Evolutionary conservation across 495 filamentous ascomycete species (phyloP).

Genomic region (Penicillium steckii): DNA sequence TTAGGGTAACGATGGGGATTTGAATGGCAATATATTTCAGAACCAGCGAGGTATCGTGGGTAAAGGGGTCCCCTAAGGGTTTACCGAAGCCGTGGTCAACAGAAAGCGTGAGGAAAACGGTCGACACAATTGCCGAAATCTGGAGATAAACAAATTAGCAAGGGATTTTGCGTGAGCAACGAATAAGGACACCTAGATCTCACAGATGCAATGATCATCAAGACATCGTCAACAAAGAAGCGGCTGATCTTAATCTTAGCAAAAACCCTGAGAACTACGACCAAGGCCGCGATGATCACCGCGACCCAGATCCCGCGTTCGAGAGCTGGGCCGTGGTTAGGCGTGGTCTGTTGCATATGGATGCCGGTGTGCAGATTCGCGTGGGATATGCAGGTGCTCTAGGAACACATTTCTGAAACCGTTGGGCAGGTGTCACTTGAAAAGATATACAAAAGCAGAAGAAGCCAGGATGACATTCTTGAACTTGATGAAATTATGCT

Average conservation of each 20-base stretch:
- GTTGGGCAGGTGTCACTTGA: not conserved
- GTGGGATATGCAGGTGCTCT: not conserved
- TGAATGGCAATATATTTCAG: slow-evolving; percentile 34
- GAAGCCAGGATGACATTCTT: not conserved
- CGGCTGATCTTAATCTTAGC: slow-evolving; percentile 38
- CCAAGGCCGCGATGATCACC: slow-evolving; percentile 30
- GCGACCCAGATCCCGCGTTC: slow-evolving; percentile 33
- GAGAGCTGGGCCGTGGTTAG: slow-evolving; percentile 23
- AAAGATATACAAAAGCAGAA: too few relatives aligned
- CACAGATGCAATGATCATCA: slow-evolving; percentile 39
- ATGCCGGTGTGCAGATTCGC: not conserved
- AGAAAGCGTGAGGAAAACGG: slow-evolving; percentile 25
- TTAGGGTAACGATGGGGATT: slow-evolving; percentile 32
- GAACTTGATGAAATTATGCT: not conserved
- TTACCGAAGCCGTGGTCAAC: slow-evolving; percentile 32
- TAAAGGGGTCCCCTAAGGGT: slow-evolving; percentile 14
- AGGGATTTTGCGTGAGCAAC: not conserved
- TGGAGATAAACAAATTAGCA: slow-evolving; percentile 7
- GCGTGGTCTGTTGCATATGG: not conserved
- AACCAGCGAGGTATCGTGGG: slow-evolving; percentile 14
- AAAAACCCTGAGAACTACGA: slow-evolving; percentile 32
- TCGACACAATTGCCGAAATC: slow-evolving; percentile 26
- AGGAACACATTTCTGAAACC: not conserved
- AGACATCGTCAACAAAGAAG: slow-evolving; percentile 32
- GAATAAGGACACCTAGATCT: not conserved